phyloP scores from a whole-genome alignment of 176 grass and related monocot genomes.

The Carex parvula region DNA sequence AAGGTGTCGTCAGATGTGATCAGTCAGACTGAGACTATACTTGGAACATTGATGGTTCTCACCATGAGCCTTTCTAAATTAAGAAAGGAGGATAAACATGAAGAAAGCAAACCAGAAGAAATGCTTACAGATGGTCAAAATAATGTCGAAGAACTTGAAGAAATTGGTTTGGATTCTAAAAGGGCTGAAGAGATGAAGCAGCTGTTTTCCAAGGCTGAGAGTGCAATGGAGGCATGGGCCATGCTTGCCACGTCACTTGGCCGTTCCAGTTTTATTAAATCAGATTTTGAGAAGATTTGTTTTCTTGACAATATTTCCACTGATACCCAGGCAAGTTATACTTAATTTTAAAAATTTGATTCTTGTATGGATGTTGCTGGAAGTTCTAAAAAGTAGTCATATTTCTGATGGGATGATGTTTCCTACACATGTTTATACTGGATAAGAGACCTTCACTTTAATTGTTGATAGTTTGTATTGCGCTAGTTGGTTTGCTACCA shows the following conservation, averaged over 20 bases:
- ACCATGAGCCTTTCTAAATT: slow-evolving; percentile 52
- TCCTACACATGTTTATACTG: background rate
- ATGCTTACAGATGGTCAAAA: slow-evolving; percentile 30
- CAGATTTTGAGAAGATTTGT: slow-evolving; percentile 95
- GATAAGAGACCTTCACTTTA: background rate
- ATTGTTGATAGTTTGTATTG: background rate
- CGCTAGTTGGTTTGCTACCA: background rate
- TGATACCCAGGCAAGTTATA: slow-evolving; percentile 61
- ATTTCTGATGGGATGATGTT: background rate
- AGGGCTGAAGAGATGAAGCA: slow-evolving; percentile 59
- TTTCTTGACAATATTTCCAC: slow-evolving; percentile 88
- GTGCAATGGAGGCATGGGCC: slow-evolving; percentile 97
- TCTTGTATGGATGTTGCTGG: background rate
- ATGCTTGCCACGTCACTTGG: slow-evolving; percentile 93
- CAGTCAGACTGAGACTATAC: slow-evolving; percentile 84
- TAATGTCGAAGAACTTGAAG: slow-evolving; percentile 31
- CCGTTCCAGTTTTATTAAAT: slow-evolving; percentile 90
- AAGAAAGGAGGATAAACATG: slow-evolving; percentile 39
- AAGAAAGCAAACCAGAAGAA: slow-evolving; percentile 20
- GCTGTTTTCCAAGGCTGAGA: slow-evolving; percentile 86
- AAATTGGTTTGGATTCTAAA: slow-evolving; percentile 34
- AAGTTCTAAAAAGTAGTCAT: background rate
- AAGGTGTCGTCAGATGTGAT: slow-evolving; percentile 75
- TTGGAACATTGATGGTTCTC: slow-evolving; percentile 84
- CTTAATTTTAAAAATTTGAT: background rate